phyloP scores from a whole-genome alignment of 176 grass and related monocot species.

The Saccharum spontaneum region DNA sequence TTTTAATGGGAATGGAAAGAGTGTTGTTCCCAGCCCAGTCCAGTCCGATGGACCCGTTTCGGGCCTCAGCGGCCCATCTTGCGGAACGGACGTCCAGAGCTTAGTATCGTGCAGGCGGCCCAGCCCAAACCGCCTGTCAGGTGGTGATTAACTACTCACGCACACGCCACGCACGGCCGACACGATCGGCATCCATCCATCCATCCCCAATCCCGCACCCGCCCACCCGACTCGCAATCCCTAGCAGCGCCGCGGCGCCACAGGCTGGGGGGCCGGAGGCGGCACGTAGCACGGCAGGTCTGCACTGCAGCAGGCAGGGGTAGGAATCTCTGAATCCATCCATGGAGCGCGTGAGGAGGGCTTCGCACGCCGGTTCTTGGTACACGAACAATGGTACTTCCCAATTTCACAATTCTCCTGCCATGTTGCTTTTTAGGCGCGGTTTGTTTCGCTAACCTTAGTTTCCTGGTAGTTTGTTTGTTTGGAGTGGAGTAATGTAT shows the following conservation, averaged over 20 bases:
- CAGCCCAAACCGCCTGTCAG: background rate
- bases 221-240: background rate
- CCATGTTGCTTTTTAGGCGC: background rate
- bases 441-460: background rate
- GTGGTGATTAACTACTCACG: background rate
- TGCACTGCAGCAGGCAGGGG: background rate
- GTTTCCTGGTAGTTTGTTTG: background rate
- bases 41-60: background rate
- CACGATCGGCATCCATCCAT: background rate
- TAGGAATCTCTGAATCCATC: background rate
- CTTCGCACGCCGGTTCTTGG: slow-evolving; percentile 85
- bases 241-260: background rate
- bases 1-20: too few relatives aligned
- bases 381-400: slow-evolving; percentile 77
- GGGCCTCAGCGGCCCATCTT: background rate
- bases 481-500: background rate
- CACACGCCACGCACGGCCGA: background rate
- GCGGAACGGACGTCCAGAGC: too few relatives aligned
- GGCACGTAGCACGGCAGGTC: too few relatives aligned
- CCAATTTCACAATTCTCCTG: background rate
- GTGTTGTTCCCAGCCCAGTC: background rate
- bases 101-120: too few relatives aligned
- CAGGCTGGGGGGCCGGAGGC: background rate
- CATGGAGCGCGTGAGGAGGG: slow-evolving; percentile 74
- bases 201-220: background rate